Conservation (phyloP, 345 rosid genomes). For the Aegle marmelos region DNA sequence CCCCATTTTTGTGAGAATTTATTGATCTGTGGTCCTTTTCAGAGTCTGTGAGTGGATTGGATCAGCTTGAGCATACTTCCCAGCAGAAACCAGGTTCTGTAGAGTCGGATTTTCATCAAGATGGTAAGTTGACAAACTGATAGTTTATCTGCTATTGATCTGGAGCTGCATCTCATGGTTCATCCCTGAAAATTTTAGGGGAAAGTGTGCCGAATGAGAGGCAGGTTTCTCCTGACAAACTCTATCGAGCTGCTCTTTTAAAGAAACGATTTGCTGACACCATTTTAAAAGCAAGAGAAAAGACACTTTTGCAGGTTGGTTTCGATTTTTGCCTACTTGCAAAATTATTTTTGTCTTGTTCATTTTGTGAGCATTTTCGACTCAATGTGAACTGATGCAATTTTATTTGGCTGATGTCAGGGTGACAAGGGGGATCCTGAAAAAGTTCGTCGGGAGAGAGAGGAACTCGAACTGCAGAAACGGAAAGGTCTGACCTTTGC, state of each 20-base stretch:
- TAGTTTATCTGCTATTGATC: slow-evolving; percentile 24
- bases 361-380: slow-evolving; percentile 4
- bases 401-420: slow-evolving; percentile 36
- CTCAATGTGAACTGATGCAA: slow-evolving; percentile 11
- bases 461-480: slow-evolving; percentile 75
- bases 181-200: slow-evolving; percentile 49
- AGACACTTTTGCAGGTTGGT: slow-evolving; percentile 79
- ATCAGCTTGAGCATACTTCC: slow-evolving; percentile 52
- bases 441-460: slow-evolving; percentile 72
- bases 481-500: slow-evolving; percentile 55
- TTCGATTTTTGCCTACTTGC: background rate
- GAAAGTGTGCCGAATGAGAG: slow-evolving; percentile 64
- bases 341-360: background rate
- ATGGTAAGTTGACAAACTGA: slow-evolving; percentile 55
- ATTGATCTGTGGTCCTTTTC: slow-evolving; percentile 8
- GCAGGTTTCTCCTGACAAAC: slow-evolving; percentile 75
- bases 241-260: slow-evolving; percentile 75
- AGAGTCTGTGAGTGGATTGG: slow-evolving; percentile 58
- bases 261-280: slow-evolving; percentile 91
- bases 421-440: slow-evolving; percentile 78
- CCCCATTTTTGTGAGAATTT: background rate
- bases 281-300: slow-evolving; percentile 87
- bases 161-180: slow-evolving; percentile 36
- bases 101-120: slow-evolving; percentile 58
- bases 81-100: slow-evolving; percentile 50